These are phyloP conservation scores for Cyathus striatus DNA, from an alignment of 768 basidiomycete genomes.

Conservation along the genomic window DNA sequence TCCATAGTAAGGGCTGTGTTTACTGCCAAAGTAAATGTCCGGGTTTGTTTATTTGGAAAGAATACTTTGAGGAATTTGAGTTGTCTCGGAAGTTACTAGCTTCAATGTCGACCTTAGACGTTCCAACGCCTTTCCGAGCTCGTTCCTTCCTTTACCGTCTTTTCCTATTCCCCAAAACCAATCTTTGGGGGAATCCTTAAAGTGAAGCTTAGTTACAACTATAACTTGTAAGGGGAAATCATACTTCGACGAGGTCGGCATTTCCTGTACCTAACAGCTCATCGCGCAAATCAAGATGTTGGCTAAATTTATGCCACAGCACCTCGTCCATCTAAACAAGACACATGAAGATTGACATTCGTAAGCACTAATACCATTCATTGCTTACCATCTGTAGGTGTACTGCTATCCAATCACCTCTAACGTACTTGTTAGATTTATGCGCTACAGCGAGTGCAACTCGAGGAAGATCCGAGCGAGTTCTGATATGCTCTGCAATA, in stretches of 20 bases:
- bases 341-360: too few species aligned
- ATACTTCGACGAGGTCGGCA: conserved; percentile 65
- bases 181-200: conserved; percentile 76
- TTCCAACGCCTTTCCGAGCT: conserved; percentile 67
- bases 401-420: conserved; percentile 64
- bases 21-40: too few species aligned
- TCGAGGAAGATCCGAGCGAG: conserved; percentile 55
- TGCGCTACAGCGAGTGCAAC: conserved; percentile 65
- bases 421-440: conserved; percentile 53
- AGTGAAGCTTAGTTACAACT: too few species aligned
- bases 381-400: conserved; percentile 54
- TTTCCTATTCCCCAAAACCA: conserved; percentile 75
- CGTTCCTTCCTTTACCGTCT: conserved; percentile 63
- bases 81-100: conserved; percentile 9
- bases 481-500: conserved; percentile 66
- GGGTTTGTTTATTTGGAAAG: too few species aligned
- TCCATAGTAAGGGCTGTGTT: conserved; percentile 9
- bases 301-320: conserved; percentile 65
- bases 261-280: conserved; percentile 62
- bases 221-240: conserved; percentile 9
- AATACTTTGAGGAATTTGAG: too few species aligned
- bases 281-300: conserved; percentile 54
- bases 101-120: conserved; percentile 55
- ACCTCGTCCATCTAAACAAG: conserved; percentile 56
- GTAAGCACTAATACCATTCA: too few species aligned